Evolutionary conservation across 768 basidiomycete species (phyloP), one percentile per base, ranked within the genome.

Genomic region (Agaricus bisporus): DNA sequence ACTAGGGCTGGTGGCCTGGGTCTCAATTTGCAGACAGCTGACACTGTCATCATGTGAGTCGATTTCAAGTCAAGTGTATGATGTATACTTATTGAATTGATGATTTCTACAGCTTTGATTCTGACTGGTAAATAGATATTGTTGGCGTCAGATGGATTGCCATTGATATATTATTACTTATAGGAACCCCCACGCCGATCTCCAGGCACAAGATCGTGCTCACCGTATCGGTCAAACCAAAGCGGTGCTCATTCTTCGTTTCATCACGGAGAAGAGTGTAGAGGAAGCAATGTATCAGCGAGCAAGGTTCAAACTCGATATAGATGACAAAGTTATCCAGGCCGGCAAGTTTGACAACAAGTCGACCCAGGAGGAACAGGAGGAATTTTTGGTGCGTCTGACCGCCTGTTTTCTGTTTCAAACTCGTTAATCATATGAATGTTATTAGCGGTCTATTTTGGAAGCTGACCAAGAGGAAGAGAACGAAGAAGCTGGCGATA

Each of bases 161-260:
- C 42, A 11, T 59, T 38, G 10, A 86, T 86, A 48, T 41, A 22
- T 42, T 5, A 15, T 41, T 41, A 12, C 28, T 41, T 32, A 12
- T 29, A 54, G 53, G 94, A 99, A 98, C 73, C 95, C 95, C 44
- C 95, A 98, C 62, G 95, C 97, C 48, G 95, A 99, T 85, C 73
- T 98, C 57, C 97, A 99, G 70, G 97, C 97, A 11, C 97, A 99
- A 68, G 95, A 99, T 82, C 92, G 95, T 78, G 92, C 91, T 10
- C 95, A 99, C 79, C 95, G 97, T 80, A 99, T 99, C 63, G 97
- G 97, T 55, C 97, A 99, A 66, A 99, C 97, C 55, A 95, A 95
- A 70, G 90, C 94, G 42, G 97, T 99, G 17, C 85, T 95, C 29
- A 98, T 99, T 58, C 77, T 98, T 59, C 85, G 95, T 57, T 91